Evolutionary conservation across 192 early-diverging fungal genomes (phyloP).

Genomic region (Chytriomyces sp.): DNA sequence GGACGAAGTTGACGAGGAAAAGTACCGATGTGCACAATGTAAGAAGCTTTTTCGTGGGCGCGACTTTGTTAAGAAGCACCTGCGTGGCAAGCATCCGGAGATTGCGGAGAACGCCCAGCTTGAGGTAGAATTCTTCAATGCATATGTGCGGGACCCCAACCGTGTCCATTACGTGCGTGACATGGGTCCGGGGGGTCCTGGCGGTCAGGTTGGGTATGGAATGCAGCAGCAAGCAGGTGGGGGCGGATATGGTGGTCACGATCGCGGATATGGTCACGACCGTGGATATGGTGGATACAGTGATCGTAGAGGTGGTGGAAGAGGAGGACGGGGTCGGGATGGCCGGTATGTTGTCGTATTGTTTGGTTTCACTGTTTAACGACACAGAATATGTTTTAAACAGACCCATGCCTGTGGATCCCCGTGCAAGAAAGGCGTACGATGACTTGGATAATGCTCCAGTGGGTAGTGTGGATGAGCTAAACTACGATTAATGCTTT

Average conservation of each 20-base stretch:
- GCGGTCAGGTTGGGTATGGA: conserved; percentile 25
- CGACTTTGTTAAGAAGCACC: conserved; percentile 94
- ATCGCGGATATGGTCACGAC: conserved; percentile 18
- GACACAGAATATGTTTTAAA: not conserved
- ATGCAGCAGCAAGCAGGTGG: conserved; percentile 6
- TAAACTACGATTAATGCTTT: conserved; percentile 22
- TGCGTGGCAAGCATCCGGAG: conserved; percentile 84
- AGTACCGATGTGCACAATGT: conserved; percentile 87
- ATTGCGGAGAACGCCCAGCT: conserved; percentile 61
- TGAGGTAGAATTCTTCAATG: conserved; percentile 83
- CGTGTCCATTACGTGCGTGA: conserved; percentile 55
- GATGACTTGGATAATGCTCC: conserved; percentile 32
- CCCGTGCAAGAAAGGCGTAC: conserved; percentile 22
- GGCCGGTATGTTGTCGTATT: not conserved
- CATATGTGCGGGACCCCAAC: conserved; percentile 84
- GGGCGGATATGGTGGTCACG: not conserved
- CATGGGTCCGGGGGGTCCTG: conserved; percentile 24
- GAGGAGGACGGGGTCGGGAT: not conserved
- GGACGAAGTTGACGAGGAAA: conserved; percentile 73
- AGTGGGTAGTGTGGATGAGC: conserved; percentile 19
- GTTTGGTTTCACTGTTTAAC: not conserved
- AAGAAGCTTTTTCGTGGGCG: conserved; percentile 92
- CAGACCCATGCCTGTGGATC: conserved; percentile 16
- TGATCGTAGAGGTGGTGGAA: conserved; percentile 13
- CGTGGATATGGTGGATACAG: conserved; percentile 18